These are phyloP conservation scores for Cnidoscolus chayamansa DNA, from an alignment of 441 rosid genomes.

Conservation along the genomic window DNA sequence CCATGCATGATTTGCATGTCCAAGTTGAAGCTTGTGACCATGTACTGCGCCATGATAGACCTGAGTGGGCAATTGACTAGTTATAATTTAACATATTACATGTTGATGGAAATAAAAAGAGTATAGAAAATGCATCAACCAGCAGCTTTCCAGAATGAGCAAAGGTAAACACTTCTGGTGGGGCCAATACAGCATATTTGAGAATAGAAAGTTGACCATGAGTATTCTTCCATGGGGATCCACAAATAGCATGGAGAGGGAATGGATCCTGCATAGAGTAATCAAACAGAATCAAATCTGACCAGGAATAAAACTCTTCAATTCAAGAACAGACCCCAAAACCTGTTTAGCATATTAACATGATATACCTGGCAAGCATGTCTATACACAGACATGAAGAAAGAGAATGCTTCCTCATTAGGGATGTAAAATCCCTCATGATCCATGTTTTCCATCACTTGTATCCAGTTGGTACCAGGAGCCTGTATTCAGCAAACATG, in stretches of 20 bases:
- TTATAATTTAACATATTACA: conserved; percentile 15
- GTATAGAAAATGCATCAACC: conserved; percentile 45
- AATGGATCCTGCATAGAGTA: conserved; percentile 71
- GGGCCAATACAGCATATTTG: conserved; percentile 70
- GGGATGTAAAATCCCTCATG: conserved; percentile 87
- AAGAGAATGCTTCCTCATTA: conserved; percentile 77
- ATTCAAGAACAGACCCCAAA: conserved; percentile 2
- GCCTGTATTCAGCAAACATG: conserved; percentile 49
- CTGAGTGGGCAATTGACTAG: conserved; percentile 43
- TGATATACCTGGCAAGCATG: conserved; percentile 74
- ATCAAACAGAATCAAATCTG: conserved; percentile 21
- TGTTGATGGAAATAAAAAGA: conserved; percentile 18
- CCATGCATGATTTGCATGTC: conserved; percentile 82
- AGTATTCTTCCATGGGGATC: conserved; percentile 77
- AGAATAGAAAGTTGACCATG: conserved; percentile 91
- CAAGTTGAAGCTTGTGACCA: conserved; percentile 70
- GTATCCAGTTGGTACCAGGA: conserved; percentile 75
- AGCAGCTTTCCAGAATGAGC: conserved; percentile 75
- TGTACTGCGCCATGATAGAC: conserved; percentile 59
- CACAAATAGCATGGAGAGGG: conserved; percentile 82
- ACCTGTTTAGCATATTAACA: conserved; percentile 3
- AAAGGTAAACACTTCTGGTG: conserved; percentile 87
- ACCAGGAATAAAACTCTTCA: not conserved
- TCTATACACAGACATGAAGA: conserved; percentile 75
- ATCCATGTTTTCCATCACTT: conserved; percentile 80